These are phyloP conservation scores for Auricularia auricula-judae DNA, from an alignment of 768 basidiomycete genomes.

Conservation along the genomic window DNA sequence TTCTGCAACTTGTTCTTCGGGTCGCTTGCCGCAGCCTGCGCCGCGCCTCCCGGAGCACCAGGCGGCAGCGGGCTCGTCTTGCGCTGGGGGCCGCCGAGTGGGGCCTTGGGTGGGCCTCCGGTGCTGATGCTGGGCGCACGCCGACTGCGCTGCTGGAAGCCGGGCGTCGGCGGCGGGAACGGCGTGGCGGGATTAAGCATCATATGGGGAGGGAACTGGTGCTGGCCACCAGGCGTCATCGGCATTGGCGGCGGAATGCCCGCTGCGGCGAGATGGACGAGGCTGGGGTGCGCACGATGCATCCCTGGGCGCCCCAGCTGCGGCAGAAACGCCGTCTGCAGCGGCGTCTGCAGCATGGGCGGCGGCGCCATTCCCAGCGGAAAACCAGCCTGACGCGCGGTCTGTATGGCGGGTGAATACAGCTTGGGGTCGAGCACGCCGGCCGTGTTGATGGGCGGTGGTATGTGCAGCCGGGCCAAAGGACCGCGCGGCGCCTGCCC, in stretches of 20 bases:
- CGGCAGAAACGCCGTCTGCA: slow-evolving; percentile 53
- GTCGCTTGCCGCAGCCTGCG: slow-evolving; percentile 13
- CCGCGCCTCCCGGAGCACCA: slow-evolving; percentile 6
- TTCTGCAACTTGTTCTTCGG: slow-evolving; percentile 36
- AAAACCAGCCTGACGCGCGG: slow-evolving; percentile 38
- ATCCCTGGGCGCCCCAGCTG: slow-evolving; percentile 36
- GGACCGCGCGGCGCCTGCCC: background rate
- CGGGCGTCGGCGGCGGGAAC: slow-evolving; percentile 18
- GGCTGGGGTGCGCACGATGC: slow-evolving; percentile 49
- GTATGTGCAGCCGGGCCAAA: slow-evolving; percentile 47
- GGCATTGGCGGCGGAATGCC: slow-evolving; percentile 46
- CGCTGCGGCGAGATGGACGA: slow-evolving; percentile 51
- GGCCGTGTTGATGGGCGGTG: slow-evolving; percentile 39
- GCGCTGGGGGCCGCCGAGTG: slow-evolving; percentile 66
- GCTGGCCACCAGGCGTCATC: slow-evolving; percentile 48
- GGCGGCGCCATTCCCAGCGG: slow-evolving; percentile 35
- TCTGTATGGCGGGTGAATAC: slow-evolving; percentile 57
- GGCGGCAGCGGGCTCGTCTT: slow-evolving; percentile 58
- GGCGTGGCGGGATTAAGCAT: slow-evolving; percentile 26
- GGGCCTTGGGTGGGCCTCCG: slow-evolving; percentile 83
- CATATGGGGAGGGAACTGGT: slow-evolving; percentile 43
- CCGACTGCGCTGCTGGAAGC: slow-evolving; percentile 48
- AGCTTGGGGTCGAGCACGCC: slow-evolving; percentile 33
- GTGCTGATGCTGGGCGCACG: slow-evolving; percentile 57
- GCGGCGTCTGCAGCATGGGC: slow-evolving; percentile 53